A percentile compares a stretch with the other conserved stretches of the same genome.
Conservation (phyloP, 78 protist species). For the Pelomyxa schiedti region DNA sequence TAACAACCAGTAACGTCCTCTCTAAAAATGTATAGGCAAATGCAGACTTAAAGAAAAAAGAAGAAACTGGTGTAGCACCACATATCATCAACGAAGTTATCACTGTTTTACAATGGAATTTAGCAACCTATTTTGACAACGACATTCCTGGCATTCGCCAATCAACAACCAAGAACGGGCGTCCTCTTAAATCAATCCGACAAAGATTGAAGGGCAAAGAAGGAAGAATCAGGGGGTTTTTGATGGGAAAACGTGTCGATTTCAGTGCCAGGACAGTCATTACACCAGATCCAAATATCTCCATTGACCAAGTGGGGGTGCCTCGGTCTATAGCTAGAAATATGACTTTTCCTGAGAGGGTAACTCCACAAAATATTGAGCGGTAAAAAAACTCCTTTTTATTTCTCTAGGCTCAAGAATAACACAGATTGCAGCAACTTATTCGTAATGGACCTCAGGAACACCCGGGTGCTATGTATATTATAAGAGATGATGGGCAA, state of each 20-base stretch:
- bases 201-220: constrained; percentile 98
- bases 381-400: no score
- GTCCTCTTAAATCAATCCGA: constrained; percentile 91
- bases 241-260: constrained; percentile 99
- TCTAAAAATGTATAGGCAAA: no score
- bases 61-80: constrained; percentile 51
- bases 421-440: constrained; percentile 51
- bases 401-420: no score
- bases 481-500: constrained; percentile 76
- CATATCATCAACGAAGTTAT: constrained; percentile 35
- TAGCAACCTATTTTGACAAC: constrained; percentile 88
- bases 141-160: constrained; percentile 71
- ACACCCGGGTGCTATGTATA: constrained; percentile 69
- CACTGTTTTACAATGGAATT: constrained; percentile 77
- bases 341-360: constrained; percentile 94
- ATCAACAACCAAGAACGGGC: constrained; percentile 67
- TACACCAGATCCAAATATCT: constrained; percentile 94
- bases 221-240: constrained; percentile 96
- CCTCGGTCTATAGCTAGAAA: constrained; percentile 93
- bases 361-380: constrained; percentile 87
- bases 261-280: constrained; percentile 99
- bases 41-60: constrained; percentile 26
- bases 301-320: constrained; percentile 95
- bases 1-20: neutral
- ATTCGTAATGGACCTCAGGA: constrained; percentile 80